Conservation (phyloP, 306 rosid species). For the Cyclanthera cordifolia region DNA sequence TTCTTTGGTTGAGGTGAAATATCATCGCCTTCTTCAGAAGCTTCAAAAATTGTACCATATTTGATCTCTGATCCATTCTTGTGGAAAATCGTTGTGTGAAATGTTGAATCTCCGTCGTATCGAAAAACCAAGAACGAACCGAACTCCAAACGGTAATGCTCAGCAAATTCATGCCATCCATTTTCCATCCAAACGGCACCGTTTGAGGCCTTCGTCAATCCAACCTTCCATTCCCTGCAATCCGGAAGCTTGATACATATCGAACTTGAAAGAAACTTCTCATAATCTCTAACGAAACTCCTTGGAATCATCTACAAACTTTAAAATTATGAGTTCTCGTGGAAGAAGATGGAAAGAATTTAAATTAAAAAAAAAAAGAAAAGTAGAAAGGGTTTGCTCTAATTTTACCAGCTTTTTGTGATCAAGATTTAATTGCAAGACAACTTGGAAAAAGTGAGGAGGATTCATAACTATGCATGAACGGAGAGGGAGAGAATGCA, state of each 20-base stretch:
- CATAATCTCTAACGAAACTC: background rate
- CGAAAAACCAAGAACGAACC: background rate
- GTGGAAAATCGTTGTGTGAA: background rate
- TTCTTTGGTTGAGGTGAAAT: background rate
- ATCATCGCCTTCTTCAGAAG: background rate
- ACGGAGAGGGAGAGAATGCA: background rate
- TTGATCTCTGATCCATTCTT: background rate
- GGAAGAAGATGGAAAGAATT: too few relatives aligned
- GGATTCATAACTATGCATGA: background rate
- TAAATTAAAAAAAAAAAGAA: background rate
- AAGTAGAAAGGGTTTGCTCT: too few relatives aligned
- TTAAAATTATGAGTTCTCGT: too few relatives aligned
- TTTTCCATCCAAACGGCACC: background rate
- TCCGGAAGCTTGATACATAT: background rate
- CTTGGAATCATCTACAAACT: background rate
- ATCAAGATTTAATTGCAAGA: background rate
- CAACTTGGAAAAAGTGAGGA: background rate
- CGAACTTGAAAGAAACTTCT: background rate
- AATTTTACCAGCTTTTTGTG: background rate
- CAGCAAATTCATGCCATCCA: conserved; percentile 4
- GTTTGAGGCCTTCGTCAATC: background rate
- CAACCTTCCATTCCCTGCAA: conserved; percentile 3
- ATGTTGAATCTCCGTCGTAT: background rate
- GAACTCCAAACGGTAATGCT: background rate
- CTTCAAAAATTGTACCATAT: background rate